These are phyloP conservation scores for Candida smagusa DNA, from an alignment of 1,139 yeast genomes.

Conservation along the genomic window DNA sequence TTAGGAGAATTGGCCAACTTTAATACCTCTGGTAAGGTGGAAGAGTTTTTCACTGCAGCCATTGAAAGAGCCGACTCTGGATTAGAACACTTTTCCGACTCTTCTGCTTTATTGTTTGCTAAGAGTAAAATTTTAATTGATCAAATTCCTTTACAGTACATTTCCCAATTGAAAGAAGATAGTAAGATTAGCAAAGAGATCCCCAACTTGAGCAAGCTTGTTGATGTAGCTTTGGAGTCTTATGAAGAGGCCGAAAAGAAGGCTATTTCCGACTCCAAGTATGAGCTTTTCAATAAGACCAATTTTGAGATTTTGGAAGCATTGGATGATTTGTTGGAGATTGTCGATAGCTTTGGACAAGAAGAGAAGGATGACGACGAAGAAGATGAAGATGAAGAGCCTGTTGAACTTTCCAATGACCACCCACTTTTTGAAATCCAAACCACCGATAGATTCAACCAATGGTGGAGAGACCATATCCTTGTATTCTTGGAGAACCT, in stretches of 20 bases:
- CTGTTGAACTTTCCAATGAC: conserved; percentile 33
- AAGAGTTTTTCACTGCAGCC: conserved; percentile 65
- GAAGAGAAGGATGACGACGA: conserved; percentile 40
- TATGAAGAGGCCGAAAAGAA: conserved; percentile 45
- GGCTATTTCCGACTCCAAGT: conserved; percentile 25
- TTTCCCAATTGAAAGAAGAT: conserved; percentile 46
- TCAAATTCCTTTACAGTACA: conserved; percentile 55
- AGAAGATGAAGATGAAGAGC: conserved; percentile 27
- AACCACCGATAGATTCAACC: conserved; percentile 36
- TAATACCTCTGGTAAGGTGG: conserved; percentile 41
- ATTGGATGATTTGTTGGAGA: conserved; percentile 63
- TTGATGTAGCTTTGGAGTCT: conserved; percentile 39
- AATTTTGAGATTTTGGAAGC: conserved; percentile 51
- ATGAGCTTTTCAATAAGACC: conserved; percentile 31
- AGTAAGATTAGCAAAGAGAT: conserved; percentile 23
- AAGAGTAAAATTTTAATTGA: conserved; percentile 54
- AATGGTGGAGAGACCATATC: conserved; percentile 58
- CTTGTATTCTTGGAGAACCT: conserved; percentile 39
- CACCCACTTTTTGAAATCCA: conserved; percentile 55
- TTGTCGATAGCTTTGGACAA: conserved; percentile 61
- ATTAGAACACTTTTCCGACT: conserved; percentile 43
- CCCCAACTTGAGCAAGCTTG: conserved; percentile 32
- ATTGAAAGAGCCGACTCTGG: conserved; percentile 69
- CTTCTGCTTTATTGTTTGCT: conserved; percentile 48
- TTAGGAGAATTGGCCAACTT: conserved; percentile 65